Evolutionary conservation across 2,329 filamentous ascomycete genomes (phyloP), one percentile per base, ranked within the genome.

Genomic region (Thermothelomyces thermophilus): DNA sequence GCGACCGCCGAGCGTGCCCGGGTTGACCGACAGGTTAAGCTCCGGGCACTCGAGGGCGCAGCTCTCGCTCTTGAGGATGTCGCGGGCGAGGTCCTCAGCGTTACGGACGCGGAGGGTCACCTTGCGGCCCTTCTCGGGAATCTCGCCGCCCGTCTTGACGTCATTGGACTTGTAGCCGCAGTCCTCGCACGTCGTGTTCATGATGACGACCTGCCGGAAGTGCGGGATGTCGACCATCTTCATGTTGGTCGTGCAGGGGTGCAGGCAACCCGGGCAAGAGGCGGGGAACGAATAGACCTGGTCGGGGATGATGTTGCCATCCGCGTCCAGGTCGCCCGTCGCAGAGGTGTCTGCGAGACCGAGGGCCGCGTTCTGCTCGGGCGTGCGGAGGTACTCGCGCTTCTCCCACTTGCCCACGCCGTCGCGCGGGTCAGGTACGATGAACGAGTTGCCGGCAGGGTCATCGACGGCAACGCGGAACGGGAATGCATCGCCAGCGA

Each of bases 171-270:
- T 85, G 73, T 97, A 95, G 51, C 91, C 91, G 66, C 93, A 98
- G 67, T 85, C 77, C 24, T 91, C 84, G 70, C 93, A 98, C 24
- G 89, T 84, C 2, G 91, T 97, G 60, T 84, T 90, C 87, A 95
- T 97, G 61, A 98, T 77, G 35, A 96, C 84, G 3, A 98, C 93
- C 64, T 97, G 88, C 71, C 96, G 95, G 74, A 98, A 98, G 71
- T 95, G 86, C 1, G 93, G 93, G 55, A 98, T 96, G 62, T 95
- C 89, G 50, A 97, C 89, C 84, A 95, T 95, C 74, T 96, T 95
- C 89, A 96, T 96, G 69, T 95, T 90, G 9, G 94, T 95, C 3
- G 83, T 82, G 70, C 90, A 96, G 4, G 82, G 73, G 68, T 87
- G 87, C 63, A 84, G 83, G 74, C 93, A 98, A 54, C 88, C 91